Evolutionary conservation across 257 asterid species (phyloP).

Genomic region (Scutellaria galericulata): DNA sequence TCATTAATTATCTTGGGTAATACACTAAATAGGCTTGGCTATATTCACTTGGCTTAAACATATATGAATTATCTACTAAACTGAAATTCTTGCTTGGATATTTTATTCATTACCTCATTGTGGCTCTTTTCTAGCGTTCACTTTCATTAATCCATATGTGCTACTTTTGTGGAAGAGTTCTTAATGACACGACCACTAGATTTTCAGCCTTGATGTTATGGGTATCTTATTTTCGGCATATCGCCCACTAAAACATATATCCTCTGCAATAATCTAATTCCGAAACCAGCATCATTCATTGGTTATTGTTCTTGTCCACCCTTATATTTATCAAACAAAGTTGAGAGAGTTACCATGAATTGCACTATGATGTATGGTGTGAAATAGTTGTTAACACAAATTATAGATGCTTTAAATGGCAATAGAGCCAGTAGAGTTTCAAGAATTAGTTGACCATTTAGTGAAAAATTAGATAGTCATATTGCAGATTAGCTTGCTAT

Average conservation of each 20-base stretch:
- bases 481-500: not conserved
- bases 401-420: not conserved
- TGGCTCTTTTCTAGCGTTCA: not conserved
- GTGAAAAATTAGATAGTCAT: not conserved
- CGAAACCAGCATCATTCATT: not conserved
- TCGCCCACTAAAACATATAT: not conserved
- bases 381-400: not conserved
- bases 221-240: too few relatives aligned
- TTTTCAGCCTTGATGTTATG: not conserved
- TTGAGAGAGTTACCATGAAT: not conserved
- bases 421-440: not conserved
- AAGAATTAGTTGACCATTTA: not conserved
- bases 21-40: conserved; percentile 11
- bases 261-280: not conserved
- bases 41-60: not conserved
- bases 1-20: not conserved
- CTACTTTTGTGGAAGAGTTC: not conserved
- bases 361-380: not conserved
- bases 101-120: not conserved
- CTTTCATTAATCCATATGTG: not conserved
- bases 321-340: not conserved
- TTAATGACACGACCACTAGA: not conserved
- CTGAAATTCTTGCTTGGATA: conserved; percentile 17
- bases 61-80: not conserved
- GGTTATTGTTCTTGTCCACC: not conserved